Evolutionary conservation across 306 rosid genomes (phyloP).

Genomic region (Corylus americana): DNA sequence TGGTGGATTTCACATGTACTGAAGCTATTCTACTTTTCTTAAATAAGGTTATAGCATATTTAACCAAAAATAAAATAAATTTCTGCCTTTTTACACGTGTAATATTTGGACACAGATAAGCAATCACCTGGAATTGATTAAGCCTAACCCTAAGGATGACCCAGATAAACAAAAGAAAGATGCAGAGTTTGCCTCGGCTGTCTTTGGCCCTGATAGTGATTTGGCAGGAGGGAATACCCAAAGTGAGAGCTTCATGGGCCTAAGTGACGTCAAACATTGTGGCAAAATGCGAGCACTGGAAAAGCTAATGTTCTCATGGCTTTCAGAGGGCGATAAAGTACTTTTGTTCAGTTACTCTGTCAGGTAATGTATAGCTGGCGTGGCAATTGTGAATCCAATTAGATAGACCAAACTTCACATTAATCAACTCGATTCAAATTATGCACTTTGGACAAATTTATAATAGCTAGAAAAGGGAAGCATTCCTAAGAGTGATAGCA

Average conservation of each 20-base stretch:
- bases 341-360: slow-evolving; percentile 95
- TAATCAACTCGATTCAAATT: background rate
- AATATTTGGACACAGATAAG: slow-evolving; percentile 57
- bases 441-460: background rate
- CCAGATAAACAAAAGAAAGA: slow-evolving; percentile 79
- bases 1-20: background rate
- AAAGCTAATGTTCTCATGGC: slow-evolving; percentile 73
- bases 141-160: slow-evolving; percentile 86
- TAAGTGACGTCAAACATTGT: slow-evolving; percentile 85
- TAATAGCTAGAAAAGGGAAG: background rate
- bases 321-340: slow-evolving; percentile 79
- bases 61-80: background rate
- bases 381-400: background rate
- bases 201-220: slow-evolving; percentile 85
- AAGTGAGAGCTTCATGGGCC: slow-evolving; percentile 82
- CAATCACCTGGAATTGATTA: slow-evolving; percentile 90
- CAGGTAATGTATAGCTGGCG: slow-evolving; percentile 38
- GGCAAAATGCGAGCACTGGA: slow-evolving; percentile 95
- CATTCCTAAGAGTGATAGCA: background rate
- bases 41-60: background rate
- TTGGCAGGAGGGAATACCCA: slow-evolving; percentile 81
- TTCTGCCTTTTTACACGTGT: slow-evolving; percentile 14
- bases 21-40: background rate
- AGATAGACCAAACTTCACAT: background rate
- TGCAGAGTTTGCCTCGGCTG: slow-evolving; percentile 80